phyloP scores from a whole-genome alignment of 495 filamentous ascomycete species.

The Aspergillus asperescens region DNA sequence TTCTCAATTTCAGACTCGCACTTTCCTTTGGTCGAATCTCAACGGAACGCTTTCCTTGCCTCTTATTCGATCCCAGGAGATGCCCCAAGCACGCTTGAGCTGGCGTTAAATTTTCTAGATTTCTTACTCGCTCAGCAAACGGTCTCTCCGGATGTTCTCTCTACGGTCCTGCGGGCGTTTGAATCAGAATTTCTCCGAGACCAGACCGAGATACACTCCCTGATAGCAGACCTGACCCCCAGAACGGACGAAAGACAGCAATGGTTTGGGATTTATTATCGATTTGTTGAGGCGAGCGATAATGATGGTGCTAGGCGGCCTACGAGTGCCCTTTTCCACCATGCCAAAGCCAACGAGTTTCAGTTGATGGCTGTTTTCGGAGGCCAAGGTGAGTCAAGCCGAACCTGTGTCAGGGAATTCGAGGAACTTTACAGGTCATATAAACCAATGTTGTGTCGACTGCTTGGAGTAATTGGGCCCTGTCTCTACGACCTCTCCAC shows the following conservation, averaged over 20 bases:
- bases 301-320: neutral
- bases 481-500: constrained; percentile 16
- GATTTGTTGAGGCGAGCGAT: constrained; percentile 4
- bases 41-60: constrained; percentile 11
- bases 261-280: constrained; percentile 19
- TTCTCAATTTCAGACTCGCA: constrained; percentile 1
- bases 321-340: constrained; percentile 14
- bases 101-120: constrained; percentile 15
- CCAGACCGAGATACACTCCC: constrained; percentile 19
- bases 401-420: constrained; percentile 20
- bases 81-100: neutral
- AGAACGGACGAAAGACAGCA: constrained; percentile 5
- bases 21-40: constrained; percentile 3
- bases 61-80: neutral
- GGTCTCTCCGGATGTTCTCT: neutral
- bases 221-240: constrained; percentile 4
- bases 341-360: constrained; percentile 14
- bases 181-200: constrained; percentile 15
- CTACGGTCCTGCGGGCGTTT: constrained; percentile 9
- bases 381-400: constrained; percentile 23
- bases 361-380: constrained; percentile 24
- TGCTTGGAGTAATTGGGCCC: constrained; percentile 14
- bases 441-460: constrained; percentile 12
- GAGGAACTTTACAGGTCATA: constrained; percentile 20
- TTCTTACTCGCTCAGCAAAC: constrained; percentile 7